Percentiles rank a stretch among this genome's conserved stretches.
Conservation (phyloP, 75 land plant species). For the Selaginella moellendorffii region DNA sequence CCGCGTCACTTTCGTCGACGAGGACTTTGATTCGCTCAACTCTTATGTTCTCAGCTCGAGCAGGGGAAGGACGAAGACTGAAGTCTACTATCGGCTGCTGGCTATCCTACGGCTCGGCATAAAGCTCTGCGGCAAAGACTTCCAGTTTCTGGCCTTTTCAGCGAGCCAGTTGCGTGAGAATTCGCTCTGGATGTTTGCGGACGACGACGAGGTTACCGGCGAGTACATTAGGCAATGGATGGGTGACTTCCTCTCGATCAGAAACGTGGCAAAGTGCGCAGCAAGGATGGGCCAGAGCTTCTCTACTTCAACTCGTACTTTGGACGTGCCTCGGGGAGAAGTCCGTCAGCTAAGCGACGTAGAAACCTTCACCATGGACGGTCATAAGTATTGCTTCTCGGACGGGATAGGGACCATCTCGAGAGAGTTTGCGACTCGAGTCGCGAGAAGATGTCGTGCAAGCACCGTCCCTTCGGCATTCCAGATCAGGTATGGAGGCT, state of each 20-base stretch:
- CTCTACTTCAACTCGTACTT: slow-evolving; percentile 65
- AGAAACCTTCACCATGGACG: slow-evolving; percentile 21
- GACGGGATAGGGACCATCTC: slow-evolving; percentile 81
- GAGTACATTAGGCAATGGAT: slow-evolving; percentile 49
- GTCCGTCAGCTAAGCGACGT: slow-evolving; percentile 15
- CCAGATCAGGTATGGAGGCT: slow-evolving; percentile 42
- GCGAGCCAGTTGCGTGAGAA: slow-evolving; percentile 65
- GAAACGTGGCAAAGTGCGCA: slow-evolving; percentile 78
- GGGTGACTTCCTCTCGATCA: slow-evolving; percentile 41
- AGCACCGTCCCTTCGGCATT: slow-evolving; percentile 24
- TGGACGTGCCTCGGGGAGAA: slow-evolving; percentile 34
- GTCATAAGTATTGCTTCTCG: slow-evolving; percentile 52
- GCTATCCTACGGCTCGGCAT: slow-evolving; percentile 22
- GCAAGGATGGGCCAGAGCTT: slow-evolving; percentile 96
- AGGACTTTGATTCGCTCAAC: slow-evolving; percentile 35
- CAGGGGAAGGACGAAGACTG: neutral
- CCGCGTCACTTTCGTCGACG: slow-evolving; percentile 71
- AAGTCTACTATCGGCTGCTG: slow-evolving; percentile 26
- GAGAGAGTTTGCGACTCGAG: slow-evolving; percentile 58
- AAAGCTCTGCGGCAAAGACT: slow-evolving; percentile 36
- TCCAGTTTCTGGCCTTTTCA: slow-evolving; percentile 74
- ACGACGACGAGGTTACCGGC: slow-evolving; percentile 19
- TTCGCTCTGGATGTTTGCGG: slow-evolving; percentile 93
- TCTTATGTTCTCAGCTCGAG: slow-evolving; percentile 36
- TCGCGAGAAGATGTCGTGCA: slow-evolving; percentile 22